Evolutionary conservation across 1,139 yeast genomes (phyloP), one percentile per base, ranked within the genome.

Genomic region (Taphrina communis): DNA sequence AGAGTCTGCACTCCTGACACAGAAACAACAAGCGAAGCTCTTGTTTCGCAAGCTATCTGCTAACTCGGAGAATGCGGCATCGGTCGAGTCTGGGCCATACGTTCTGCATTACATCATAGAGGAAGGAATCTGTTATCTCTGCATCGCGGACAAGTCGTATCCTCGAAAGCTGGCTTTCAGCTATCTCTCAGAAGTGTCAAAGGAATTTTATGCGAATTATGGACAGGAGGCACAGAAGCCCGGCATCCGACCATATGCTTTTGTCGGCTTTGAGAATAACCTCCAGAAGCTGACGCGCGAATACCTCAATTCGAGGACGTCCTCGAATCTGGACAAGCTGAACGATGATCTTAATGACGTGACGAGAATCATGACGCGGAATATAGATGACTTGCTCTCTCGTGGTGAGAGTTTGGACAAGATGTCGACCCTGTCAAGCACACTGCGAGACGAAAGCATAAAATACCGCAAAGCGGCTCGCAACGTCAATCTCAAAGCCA

Each of bases 361-460:
- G 63, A 92, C 94, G 74, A 87, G 90, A 74, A 96, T 94, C 70
- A 90, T 94, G 97, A 91, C 97, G 70, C 93, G 93, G 75, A 94
- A 94, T 78, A 94, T 94, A 70, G 98, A 94, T 77, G 99, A 94
- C 78, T 81, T 94, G 75, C 82, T 94, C 60, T 93, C 94, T 79
- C 84, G 99, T 76, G 99, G 99, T 12, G 98, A 94, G 76, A 88
- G 94, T 14, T 84, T 94, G 74, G 98, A 94, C 78, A 88, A 79
- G 62, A 90, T 94, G 96, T 87, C 92, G 72, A 97, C 94, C 77
- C 83, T 94, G 76, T 90, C 97, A 44, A 86, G 89, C 25, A 85
- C 88, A 65, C 83, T 94, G 77, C 86, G 91, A 75, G 86, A 86
- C 71, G 97, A 93, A 77, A 89, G 97, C 39, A 86, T 88, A 74